Evolutionary conservation across 2,329 filamentous ascomycete species (phyloP).

Genomic region (Epichloe sp.): DNA sequence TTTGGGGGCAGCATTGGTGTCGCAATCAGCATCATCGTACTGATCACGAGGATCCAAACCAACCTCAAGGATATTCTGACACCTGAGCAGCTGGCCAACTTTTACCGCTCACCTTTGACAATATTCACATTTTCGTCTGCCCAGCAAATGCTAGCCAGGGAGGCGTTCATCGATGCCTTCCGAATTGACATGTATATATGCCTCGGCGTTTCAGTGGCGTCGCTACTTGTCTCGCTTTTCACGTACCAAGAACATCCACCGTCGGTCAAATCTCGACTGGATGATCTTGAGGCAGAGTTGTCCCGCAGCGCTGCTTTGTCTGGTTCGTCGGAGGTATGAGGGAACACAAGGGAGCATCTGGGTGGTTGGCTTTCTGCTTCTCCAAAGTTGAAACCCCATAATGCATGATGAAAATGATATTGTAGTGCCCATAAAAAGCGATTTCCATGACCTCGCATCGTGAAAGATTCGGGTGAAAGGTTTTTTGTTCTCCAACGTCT

Average conservation of each 20-base stretch:
- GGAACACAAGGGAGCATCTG: not conserved
- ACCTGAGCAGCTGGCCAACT: constrained; percentile 7
- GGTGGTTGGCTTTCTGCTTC: not conserved
- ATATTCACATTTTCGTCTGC: constrained; percentile 5
- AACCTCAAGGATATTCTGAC: constrained; percentile 7
- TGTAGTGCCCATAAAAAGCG: not conserved
- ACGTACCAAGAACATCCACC: constrained; percentile 11
- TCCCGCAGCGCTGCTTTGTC: not conserved
- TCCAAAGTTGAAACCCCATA: not conserved
- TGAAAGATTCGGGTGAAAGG: too few relatives aligned
- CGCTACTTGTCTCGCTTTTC: constrained; percentile 7
- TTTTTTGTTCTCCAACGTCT: too few relatives aligned
- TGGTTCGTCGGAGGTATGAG: not conserved
- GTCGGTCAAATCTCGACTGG: constrained; percentile 10
- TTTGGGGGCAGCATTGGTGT: constrained; percentile 42
- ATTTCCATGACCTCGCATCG: too few relatives aligned
- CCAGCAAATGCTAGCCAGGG: constrained; percentile 8
- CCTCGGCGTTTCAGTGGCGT: constrained; percentile 7
- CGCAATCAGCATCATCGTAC: constrained; percentile 36
- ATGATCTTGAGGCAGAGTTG: constrained; percentile 13
- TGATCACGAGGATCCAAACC: constrained; percentile 15
- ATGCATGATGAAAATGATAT: not conserved
- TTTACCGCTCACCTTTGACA: constrained; percentile 9
- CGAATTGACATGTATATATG: constrained; percentile 11
- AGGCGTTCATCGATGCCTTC: constrained; percentile 11